phyloP scores from a whole-genome alignment of 352 stramenopile species.

The Plasmopara halstedii region DNA sequence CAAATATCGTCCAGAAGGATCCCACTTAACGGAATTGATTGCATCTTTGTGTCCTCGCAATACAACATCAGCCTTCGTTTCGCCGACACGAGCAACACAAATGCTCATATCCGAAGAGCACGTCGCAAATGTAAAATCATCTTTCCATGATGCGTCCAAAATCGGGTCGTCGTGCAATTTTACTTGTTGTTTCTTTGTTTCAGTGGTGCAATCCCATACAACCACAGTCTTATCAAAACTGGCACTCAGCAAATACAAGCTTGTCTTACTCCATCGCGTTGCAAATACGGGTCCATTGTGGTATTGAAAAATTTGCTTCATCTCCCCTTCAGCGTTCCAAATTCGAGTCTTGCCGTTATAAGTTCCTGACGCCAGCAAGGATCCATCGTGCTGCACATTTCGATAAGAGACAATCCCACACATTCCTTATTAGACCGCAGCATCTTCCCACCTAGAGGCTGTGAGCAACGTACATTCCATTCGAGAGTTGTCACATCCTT shows the following conservation, averaged over 20 bases:
- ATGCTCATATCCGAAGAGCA: constrained; percentile 92
- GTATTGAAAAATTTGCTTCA: constrained; percentile 78
- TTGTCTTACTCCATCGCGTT: constrained; percentile 75
- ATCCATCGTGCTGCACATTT: constrained; percentile 67
- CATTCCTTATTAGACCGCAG: constrained; percentile 11
- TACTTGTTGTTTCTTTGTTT: constrained; percentile 92
- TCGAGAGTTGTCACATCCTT: constrained; percentile 98
- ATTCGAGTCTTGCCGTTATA: constrained; percentile 92
- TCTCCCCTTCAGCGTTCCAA: constrained; percentile 65
- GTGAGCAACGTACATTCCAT: constrained; percentile 87
- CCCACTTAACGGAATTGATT: constrained; percentile 98
- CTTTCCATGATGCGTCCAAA: constrained; percentile 91
- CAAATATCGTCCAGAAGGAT: constrained; percentile 89
- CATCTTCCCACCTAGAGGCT: no score
- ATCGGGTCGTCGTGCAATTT: constrained; percentile 89
- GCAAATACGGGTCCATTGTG: constrained; percentile 84
- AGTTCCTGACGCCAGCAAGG: constrained; percentile 89
- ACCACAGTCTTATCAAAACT: constrained; percentile 85
- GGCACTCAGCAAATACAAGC: constrained; percentile 62
- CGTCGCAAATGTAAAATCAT: constrained; percentile 91
- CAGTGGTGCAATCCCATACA: constrained; percentile 74
- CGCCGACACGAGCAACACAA: constrained; percentile 86
- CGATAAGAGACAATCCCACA: not conserved
- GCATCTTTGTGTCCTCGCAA: constrained; percentile 93
- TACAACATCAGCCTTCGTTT: constrained; percentile 63